Base-by-base conservation (phyloP, 2,329 filamentous ascomycete species). In the Fusarium tricinctum region DNA sequence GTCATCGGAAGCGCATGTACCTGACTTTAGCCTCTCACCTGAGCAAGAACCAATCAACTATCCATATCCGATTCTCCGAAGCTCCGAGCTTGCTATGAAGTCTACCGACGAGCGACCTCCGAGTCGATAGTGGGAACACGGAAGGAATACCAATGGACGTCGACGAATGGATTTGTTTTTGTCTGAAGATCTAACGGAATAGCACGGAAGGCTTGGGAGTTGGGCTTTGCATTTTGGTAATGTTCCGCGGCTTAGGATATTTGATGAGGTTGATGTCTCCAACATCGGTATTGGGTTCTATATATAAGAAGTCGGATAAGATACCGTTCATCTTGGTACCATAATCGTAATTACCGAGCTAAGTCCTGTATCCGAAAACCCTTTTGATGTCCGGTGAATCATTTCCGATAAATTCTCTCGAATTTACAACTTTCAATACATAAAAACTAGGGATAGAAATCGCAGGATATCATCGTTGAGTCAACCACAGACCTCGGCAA, bases 61-160 rank as follows among this genome's bases (percentile, higher is more conserved):
- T 42, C 51, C 60, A 61, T 45, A 54, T 52, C 63, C 66, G 60
- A 68, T 64, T 49, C 70, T 73, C 70, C 71, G 71, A 73, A 68
- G 40, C 68, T 73, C 70, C 70, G 70, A 72, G 67, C 55, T 13
- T 53, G 19, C 45, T 46, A 20, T n/a, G 26, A 35, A 33, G 7
- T 46, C 45, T 46, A n/a, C 33, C 33, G 33, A n/a, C 33, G 33
- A 35, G 33, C 40, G 32, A 64, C 19, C 32, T 66, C 66, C 66
- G 66, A 68, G 53, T 46, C 8, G 19, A 17, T 35, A 33, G 61
- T 45, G 58, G 69, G 66, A 51, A 56, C 45, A 71, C 45, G 68
- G 61, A 71, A 60, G 63, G 55, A 26, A 39, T 47, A 69, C 50
- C 35, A 38, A 38, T n/a, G 38, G 33, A 44, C 26, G 49, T 53